Conservation (phyloP, 768 basidiomycete genomes). For the Rhizopogon rudus region DNA sequence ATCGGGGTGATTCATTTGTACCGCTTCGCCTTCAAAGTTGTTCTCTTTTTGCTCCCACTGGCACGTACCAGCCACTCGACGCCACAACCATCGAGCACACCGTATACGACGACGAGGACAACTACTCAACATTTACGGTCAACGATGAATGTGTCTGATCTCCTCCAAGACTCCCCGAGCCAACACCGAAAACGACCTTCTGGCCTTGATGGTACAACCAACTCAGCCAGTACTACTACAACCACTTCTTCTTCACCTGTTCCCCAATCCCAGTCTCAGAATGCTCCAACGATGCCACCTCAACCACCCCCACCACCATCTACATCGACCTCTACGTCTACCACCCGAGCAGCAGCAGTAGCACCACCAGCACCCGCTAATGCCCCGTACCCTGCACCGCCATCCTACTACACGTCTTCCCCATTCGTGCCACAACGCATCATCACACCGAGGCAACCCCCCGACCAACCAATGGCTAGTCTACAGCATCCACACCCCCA, state of each 20-base stretch:
- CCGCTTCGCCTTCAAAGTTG: not conserved
- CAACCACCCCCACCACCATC: conserved; percentile 13
- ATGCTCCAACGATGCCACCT: conserved; percentile 18
- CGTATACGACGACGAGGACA: not conserved
- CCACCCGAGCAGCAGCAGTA: conserved; percentile 16
- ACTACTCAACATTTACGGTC: not conserved
- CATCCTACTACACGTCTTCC: conserved; percentile 26
- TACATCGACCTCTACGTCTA: conserved; percentile 14
- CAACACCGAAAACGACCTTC: conserved; percentile 39
- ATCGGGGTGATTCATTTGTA: conserved; percentile 2
- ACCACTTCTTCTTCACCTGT: conserved; percentile 24
- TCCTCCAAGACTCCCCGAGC: conserved; percentile 67
- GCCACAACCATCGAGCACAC: not conserved
- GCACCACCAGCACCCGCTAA: conserved; percentile 12
- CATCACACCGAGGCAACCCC: conserved; percentile 23
- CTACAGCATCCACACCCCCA: conserved; percentile 25
- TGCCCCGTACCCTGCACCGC: conserved; percentile 23
- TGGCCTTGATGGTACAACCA: conserved; percentile 22
- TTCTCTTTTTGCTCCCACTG: conserved; percentile 2
- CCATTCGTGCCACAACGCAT: conserved; percentile 20
- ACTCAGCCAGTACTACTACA: conserved; percentile 23
- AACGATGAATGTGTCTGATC: conserved; percentile 62
- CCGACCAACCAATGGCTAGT: conserved; percentile 23
- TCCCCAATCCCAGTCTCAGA: conserved; percentile 24
- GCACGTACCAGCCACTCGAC: not conserved